Conservation (phyloP, 116 monocot species). For the Iris pallida region DNA sequence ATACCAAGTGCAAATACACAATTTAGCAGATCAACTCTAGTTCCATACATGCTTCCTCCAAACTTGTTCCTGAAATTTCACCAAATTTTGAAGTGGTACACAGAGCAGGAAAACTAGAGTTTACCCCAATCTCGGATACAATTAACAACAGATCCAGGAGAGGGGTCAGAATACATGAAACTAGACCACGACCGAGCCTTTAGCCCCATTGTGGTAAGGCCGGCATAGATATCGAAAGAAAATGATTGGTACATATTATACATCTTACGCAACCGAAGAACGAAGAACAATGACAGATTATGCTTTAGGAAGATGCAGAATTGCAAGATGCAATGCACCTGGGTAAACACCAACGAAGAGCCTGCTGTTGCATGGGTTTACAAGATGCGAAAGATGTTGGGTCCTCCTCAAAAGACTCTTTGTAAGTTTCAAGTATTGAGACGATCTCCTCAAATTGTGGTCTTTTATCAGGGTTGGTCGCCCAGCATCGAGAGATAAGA, state of each 20-base stretch:
- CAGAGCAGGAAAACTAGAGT: too few species aligned
- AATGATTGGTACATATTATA: not conserved
- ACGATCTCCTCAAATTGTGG: constrained; percentile 85
- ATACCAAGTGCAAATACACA: too few species aligned
- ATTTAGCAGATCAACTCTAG: too few species aligned
- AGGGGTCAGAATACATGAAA: too few species aligned
- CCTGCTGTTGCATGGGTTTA: constrained; percentile 33
- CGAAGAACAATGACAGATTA: not conserved
- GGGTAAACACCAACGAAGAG: constrained; percentile 29
- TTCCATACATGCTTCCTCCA: too few species aligned
- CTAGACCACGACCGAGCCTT: constrained; percentile 16
- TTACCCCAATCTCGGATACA: too few species aligned
- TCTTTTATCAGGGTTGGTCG: constrained; percentile 64
- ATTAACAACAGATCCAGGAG: too few species aligned
- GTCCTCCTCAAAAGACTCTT: constrained; percentile 47
- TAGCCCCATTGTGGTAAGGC: constrained; percentile 21
- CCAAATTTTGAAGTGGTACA: too few species aligned
- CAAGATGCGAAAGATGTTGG: constrained; percentile 63
- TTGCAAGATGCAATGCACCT: constrained; percentile 18
- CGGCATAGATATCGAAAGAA: constrained; percentile 4
- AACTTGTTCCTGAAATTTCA: too few species aligned
- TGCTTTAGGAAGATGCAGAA: constrained; percentile 26
- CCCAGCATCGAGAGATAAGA: constrained; percentile 80
- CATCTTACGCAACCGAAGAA: not conserved
- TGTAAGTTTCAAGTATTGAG: constrained; percentile 56